phyloP scores from a whole-genome alignment of 495 filamentous ascomycete genomes.

The Parathielavia hyrcaniae region DNA sequence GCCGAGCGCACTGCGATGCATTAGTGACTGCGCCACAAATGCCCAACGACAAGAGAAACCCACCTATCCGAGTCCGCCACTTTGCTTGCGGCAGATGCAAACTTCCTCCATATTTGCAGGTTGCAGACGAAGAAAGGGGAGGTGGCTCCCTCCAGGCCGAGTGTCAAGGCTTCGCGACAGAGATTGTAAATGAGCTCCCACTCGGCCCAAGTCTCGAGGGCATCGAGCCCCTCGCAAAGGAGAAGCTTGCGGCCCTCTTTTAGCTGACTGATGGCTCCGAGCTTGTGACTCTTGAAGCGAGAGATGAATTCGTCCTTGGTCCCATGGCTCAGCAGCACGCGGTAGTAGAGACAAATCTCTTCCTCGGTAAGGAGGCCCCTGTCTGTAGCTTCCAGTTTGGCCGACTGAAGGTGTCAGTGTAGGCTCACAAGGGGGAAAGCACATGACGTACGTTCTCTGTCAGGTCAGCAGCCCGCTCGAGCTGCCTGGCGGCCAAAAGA shows the following conservation, averaged over 20 bases:
- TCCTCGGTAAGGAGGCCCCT: constrained; percentile 33
- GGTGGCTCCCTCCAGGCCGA: constrained; percentile 24
- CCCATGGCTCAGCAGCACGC: constrained; percentile 26
- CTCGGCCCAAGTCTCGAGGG: constrained; percentile 28
- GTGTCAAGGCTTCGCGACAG: constrained; percentile 26
- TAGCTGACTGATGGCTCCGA: constrained; percentile 30
- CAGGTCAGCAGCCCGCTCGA: constrained; percentile 40
- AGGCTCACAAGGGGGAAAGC: background rate
- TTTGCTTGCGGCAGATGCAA: constrained; percentile 30
- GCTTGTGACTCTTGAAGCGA: constrained; percentile 25
- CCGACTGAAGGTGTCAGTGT: constrained; percentile 20
- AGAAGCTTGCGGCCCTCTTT: constrained; percentile 32
- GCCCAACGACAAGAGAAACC: constrained; percentile 3
- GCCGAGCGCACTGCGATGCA: constrained; percentile 25
- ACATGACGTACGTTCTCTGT: constrained; percentile 33
- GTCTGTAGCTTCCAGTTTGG: constrained; percentile 24
- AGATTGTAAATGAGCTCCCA: constrained; percentile 34
- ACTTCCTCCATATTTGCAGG: constrained; percentile 30
- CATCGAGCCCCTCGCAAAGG: constrained; percentile 26
- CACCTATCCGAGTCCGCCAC: constrained; percentile 29
- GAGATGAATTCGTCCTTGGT: constrained; percentile 29
- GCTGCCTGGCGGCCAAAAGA: constrained; percentile 36
- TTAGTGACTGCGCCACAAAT: constrained; percentile 1
- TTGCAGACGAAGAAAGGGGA: constrained; percentile 33
- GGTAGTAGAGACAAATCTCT: constrained; percentile 34